Conservation (phyloP, 164 flowering plant genomes). For the Annona cherimola region DNA sequence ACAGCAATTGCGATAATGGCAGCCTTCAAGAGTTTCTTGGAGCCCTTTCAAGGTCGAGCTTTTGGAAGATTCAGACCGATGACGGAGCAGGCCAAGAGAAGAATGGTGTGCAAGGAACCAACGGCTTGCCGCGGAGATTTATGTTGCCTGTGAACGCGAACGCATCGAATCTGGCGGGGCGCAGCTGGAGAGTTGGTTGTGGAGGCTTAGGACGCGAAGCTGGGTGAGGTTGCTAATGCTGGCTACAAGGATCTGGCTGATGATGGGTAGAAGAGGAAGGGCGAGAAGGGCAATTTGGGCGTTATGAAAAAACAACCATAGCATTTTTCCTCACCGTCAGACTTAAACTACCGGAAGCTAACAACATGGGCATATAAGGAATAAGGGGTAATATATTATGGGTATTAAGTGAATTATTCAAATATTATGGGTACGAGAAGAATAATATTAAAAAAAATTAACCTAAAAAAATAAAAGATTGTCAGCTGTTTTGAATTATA, state of each 20-base stretch:
- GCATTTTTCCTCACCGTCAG: too few species aligned
- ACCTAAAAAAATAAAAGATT: too few species aligned
- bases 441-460: too few species aligned
- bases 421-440: too few species aligned
- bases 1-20: slow-evolving; percentile 64
- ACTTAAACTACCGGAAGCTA: too few species aligned
- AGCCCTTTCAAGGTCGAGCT: slow-evolving; percentile 12
- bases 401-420: too few species aligned
- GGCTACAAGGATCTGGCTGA: slow-evolving; percentile 58
- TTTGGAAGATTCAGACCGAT: slow-evolving; percentile 27
- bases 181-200: slow-evolving; percentile 61
- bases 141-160: slow-evolving; percentile 56
- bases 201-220: slow-evolving; percentile 77
- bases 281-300: too few species aligned
- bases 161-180: slow-evolving; percentile 48
- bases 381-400: too few species aligned
- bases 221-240: slow-evolving; percentile 49
- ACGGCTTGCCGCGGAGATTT: slow-evolving; percentile 65
- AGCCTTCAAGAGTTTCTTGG: slow-evolving; percentile 47
- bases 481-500: too few species aligned
- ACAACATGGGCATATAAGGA: too few species aligned
- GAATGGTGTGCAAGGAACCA: slow-evolving; percentile 50
- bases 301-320: too few species aligned
- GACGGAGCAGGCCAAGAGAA: slow-evolving; percentile 62
- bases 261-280: slow-evolving; percentile 72